phyloP scores from a whole-genome alignment of 129 eudicot genomes.

The Lactuca saligna region DNA sequence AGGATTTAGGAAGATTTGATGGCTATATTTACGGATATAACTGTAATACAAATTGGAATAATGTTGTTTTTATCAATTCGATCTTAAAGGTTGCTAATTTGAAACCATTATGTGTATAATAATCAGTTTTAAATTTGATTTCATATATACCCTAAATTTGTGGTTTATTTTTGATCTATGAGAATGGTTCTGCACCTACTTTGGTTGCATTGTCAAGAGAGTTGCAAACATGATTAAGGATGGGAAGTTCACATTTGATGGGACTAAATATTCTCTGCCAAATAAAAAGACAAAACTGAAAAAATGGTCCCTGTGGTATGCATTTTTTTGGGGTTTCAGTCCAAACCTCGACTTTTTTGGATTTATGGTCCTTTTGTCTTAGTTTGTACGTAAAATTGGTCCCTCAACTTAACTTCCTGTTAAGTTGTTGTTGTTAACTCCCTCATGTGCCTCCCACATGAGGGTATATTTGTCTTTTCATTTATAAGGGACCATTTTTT shows the following conservation, averaged over 20 bases:
- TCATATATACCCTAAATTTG: not conserved
- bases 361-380: too few species aligned
- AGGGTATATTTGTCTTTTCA: too few species aligned
- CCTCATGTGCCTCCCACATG: too few species aligned
- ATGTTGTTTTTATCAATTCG: not conserved
- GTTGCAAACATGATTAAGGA: constrained; percentile 96
- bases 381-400: too few species aligned
- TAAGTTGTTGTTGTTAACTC: too few species aligned
- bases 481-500: too few species aligned
- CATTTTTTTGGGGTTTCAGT: too few species aligned
- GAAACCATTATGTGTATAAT: not conserved
- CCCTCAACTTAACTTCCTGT: too few species aligned
- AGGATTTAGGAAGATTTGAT: not conserved
- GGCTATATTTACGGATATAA: constrained; percentile 5
- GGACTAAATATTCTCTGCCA: constrained; percentile 56
- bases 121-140: constrained; percentile 4
- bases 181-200: constrained; percentile 76
- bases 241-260: constrained; percentile 77
- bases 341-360: too few species aligned
- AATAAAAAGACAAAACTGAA: constrained; percentile 53
- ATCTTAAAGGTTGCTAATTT: not conserved
- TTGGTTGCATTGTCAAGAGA: constrained; percentile 96
- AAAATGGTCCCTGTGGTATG: constrained; percentile 87
- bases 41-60: not conserved
- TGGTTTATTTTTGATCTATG: constrained; percentile 25